These are phyloP conservation scores for Zymoseptoria pseudotritici DNA, from an alignment of 2,329 filamentous ascomycete species.

Conservation along the genomic window DNA sequence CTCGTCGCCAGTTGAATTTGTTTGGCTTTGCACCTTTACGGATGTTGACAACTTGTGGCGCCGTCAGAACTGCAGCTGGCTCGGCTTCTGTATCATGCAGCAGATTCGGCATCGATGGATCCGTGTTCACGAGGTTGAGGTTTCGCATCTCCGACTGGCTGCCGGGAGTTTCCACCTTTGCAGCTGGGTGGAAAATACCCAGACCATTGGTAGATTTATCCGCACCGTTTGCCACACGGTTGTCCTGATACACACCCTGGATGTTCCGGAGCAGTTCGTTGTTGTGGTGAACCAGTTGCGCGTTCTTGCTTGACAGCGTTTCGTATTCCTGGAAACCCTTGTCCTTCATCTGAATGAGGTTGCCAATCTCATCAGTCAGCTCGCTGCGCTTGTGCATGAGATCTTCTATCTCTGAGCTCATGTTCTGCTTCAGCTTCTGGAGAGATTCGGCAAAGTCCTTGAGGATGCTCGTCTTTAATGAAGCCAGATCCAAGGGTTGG, in stretches of 20 bases:
- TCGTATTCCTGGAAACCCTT: constrained; percentile 93
- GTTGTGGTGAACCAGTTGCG: constrained; percentile 88
- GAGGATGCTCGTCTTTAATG: constrained; percentile 56
- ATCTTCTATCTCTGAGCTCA: constrained; percentile 68
- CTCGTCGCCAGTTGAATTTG: constrained; percentile 99
- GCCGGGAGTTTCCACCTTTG: constrained; percentile 14
- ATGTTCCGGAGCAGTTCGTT: constrained; percentile 92
- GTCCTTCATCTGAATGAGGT: constrained; percentile 77
- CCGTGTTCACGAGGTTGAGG: constrained; percentile 25
- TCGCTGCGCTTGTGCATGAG: constrained; percentile 82
- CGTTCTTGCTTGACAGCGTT: constrained; percentile 87
- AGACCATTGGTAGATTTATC: constrained; percentile 47
- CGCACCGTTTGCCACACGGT: constrained; percentile 38
- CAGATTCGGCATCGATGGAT: constrained; percentile 35
- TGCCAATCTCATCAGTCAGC: constrained; percentile 75
- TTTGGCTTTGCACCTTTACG: constrained; percentile 78
- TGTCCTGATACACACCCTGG: constrained; percentile 83
- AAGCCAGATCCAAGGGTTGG: constrained; percentile 69
- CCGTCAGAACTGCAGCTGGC: constrained; percentile 51
- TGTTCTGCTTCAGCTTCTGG: constrained; percentile 70
- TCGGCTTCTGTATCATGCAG: constrained; percentile 57
- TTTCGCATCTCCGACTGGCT: constrained; percentile 36
- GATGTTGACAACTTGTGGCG: constrained; percentile 92
- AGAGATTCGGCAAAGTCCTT: constrained; percentile 56
- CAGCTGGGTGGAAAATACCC: constrained; percentile 48